These are phyloP conservation scores for Leccinum truebloodii DNA, from an alignment of 768 basidiomycete species.

Conservation along the genomic window DNA sequence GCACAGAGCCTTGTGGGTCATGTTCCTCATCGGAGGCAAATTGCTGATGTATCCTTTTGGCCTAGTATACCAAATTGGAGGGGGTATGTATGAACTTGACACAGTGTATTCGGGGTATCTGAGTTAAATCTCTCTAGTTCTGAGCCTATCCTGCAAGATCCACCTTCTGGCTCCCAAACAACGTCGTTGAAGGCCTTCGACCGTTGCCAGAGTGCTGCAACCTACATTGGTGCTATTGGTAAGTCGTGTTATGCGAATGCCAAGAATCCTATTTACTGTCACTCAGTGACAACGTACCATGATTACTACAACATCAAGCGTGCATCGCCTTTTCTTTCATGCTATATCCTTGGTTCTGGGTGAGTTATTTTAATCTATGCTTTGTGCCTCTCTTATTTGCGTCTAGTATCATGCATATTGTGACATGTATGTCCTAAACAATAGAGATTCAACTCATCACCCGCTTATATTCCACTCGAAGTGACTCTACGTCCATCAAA, in stretches of 20 bases:
- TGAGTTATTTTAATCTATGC: slow-evolving; percentile 38
- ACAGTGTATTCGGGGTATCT: background rate
- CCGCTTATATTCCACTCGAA: slow-evolving; percentile 32
- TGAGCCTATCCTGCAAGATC: slow-evolving; percentile 46
- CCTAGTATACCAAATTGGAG: slow-evolving; percentile 72
- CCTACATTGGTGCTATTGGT: slow-evolving; percentile 69
- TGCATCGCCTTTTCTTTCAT: slow-evolving; percentile 64
- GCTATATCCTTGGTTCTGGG: slow-evolving; percentile 73
- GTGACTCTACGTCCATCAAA: slow-evolving; percentile 73
- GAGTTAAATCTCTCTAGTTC: slow-evolving; percentile 32
- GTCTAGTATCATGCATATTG: slow-evolving; percentile 74
- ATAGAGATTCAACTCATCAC: background rate
- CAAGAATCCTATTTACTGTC: slow-evolving; percentile 8
- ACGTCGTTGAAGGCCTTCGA: slow-evolving; percentile 69
- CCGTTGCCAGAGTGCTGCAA: slow-evolving; percentile 71
- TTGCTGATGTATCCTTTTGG: slow-evolving; percentile 13
- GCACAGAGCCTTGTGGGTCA: slow-evolving; percentile 76
- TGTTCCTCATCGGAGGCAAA: slow-evolving; percentile 3
- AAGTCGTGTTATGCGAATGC: slow-evolving; percentile 12
- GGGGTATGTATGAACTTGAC: slow-evolving; percentile 50
- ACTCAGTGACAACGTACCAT: slow-evolving; percentile 52
- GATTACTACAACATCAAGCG: slow-evolving; percentile 62
- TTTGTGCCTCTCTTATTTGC: slow-evolving; percentile 1
- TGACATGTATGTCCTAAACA: slow-evolving; percentile 53
- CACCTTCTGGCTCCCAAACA: slow-evolving; percentile 39